Evolutionary conservation across 805 yeast genomes (phyloP), one percentile per base, ranked within the genome.

Genomic region (Kluyveromyces lactis): DNA sequence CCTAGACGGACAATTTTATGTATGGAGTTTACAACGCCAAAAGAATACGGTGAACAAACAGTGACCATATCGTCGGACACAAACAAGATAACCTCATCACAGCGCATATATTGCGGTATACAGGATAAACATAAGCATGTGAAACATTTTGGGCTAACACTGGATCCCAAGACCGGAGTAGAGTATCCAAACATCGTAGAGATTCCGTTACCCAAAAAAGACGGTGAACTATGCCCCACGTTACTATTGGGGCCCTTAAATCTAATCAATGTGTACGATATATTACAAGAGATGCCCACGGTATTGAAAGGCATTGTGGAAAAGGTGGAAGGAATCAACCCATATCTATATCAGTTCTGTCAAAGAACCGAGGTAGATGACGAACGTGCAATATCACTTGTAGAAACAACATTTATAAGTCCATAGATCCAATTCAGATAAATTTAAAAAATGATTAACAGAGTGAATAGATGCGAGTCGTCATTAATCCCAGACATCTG

Each of bases 21-120:
- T 48, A 85, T 86, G 92, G 95, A 86, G 60, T 86, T 80, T 67
- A 79, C 85, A 31, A 86, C 95, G 8, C 90, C 94, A 4, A 71
- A 61, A 26, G 75, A 86, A 7, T 86, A 85, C 60, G 86, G 81
- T 41, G 60, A 38, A 11, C 42, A 33, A 8, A 53, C 55, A 12
- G 58, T 56, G 10, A 53, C 62, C 3, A 44, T 50, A 6, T 51
- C 58, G 51, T 45, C 55, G 75, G 77, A 30, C 21, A 30, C 33
- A 6, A 13, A 30, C 33, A 15, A 18, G n/a, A 16, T 5, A 10
- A 30, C 33, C 7, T 11, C 18, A 18, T 5, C 5, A 8, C 33
- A 30, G 9, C 18, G 15, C 9, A 16, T 30, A 15, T 30, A 30
- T n/a, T 30, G 33, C 21, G 33, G 33, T 7, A 30, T 9, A 5